These are phyloP conservation scores for Colletotrichum sp. DNA, from an alignment of 2,329 filamentous ascomycete species.

Conservation along the genomic window DNA sequence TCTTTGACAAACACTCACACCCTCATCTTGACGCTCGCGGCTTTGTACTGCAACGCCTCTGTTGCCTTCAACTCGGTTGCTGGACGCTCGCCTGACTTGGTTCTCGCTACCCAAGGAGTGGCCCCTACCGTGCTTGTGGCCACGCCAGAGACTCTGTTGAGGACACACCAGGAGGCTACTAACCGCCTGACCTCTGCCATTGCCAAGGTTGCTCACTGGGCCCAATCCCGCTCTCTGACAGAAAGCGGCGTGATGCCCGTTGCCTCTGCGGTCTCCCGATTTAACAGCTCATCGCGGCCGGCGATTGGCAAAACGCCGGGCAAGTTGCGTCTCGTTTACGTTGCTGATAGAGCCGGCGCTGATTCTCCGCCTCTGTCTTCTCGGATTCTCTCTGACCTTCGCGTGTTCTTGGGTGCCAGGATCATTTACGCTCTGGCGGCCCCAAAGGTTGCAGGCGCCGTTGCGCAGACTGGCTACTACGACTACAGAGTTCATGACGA, in stretches of 20 bases:
- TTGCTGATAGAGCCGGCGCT: constrained; percentile 73
- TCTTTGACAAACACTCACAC: constrained; percentile 81
- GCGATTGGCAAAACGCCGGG: constrained; percentile 66
- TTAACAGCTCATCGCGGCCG: constrained; percentile 54
- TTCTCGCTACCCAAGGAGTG: constrained; percentile 73
- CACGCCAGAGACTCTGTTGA: constrained; percentile 73
- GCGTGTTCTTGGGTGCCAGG: constrained; percentile 79
- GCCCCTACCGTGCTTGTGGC: constrained; percentile 84
- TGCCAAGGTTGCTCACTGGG: constrained; percentile 71
- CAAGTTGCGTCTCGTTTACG: constrained; percentile 81
- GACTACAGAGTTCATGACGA: constrained; percentile 73
- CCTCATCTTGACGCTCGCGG: constrained; percentile 78
- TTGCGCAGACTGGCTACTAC: constrained; percentile 86
- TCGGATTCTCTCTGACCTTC: constrained; percentile 76
- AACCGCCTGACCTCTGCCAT: constrained; percentile 65
- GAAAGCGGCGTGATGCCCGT: constrained; percentile 76
- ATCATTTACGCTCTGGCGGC: constrained; percentile 86
- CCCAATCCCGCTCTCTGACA: constrained; percentile 72
- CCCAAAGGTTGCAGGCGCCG: constrained; percentile 82
- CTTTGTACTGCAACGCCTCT: constrained; percentile 83
- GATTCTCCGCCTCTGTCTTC: constrained; percentile 69
- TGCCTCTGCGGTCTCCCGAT: constrained; percentile 61
- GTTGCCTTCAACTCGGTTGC: constrained; percentile 90
- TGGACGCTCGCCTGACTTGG: constrained; percentile 72
- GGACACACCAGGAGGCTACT: constrained; percentile 68